phyloP scores from a whole-genome alignment of 2,329 filamentous ascomycete genomes.

The Aureobasidium zeae region DNA sequence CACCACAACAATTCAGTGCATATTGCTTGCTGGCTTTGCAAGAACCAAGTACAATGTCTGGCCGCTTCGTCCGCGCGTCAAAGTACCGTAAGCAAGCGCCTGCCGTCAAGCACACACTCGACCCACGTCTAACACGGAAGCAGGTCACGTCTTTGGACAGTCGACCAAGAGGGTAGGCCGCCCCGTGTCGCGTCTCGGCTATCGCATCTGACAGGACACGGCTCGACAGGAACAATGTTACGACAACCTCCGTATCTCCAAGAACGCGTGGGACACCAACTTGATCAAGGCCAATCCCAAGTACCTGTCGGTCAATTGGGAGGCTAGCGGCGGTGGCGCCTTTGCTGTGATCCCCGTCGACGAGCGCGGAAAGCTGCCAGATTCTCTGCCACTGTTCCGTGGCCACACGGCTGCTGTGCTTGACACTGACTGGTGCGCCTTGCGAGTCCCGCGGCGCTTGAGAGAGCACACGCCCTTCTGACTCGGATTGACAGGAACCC shows the following conservation, averaged over 20 bases:
- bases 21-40: too few species aligned
- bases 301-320: conserved; percentile 97
- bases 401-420: conserved; percentile 92
- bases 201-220: background rate
- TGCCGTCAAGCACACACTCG: conserved; percentile 16
- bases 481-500: conserved; percentile 60
- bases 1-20: too few species aligned
- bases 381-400: conserved; percentile 87
- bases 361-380: conserved; percentile 83
- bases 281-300: conserved; percentile 95
- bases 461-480: background rate
- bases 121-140: conserved; percentile 11
- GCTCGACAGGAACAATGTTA: conserved; percentile 74
- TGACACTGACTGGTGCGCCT: conserved; percentile 80
- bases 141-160: conserved; percentile 98
- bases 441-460: background rate
- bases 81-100: conserved; percentile 56
- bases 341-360: conserved; percentile 90
- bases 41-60: conserved; percentile 51
- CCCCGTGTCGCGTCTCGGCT: background rate
- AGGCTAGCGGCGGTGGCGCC: conserved; percentile 86
- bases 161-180: conserved; percentile 65
- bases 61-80: conserved; percentile 63
- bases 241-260: conserved; percentile 92
- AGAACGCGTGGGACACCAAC: conserved; percentile 99